Conservation (phyloP, 1,284 basidiomycete genomes). For the Hymenochaete sp. region DNA sequence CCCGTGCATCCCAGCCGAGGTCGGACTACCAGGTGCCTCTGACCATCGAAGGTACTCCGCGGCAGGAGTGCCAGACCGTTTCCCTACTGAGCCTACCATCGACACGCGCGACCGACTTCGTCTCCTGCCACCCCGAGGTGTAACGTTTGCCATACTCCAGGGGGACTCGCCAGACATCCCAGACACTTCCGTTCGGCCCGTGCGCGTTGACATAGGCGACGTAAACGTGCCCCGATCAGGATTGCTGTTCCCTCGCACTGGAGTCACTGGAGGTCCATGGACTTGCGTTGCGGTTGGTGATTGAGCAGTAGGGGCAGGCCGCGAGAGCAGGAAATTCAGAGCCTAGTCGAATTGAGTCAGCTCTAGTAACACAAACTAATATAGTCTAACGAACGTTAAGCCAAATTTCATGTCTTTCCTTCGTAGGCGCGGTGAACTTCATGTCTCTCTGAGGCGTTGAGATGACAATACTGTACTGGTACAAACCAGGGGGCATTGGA, state of each 20-base stretch:
- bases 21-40: slow-evolving; percentile 52
- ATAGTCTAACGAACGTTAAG: slow-evolving; percentile 51
- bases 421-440: slow-evolving; percentile 92
- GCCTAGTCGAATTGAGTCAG: slow-evolving; percentile 42
- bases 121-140: slow-evolving; percentile 51
- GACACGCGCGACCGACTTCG: slow-evolving; percentile 71
- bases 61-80: slow-evolving; percentile 82
- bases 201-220: slow-evolving; percentile 66
- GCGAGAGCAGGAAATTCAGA: slow-evolving; percentile 72
- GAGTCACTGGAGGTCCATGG: slow-evolving; percentile 34
- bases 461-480: slow-evolving; percentile 89
- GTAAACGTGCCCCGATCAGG: slow-evolving; percentile 36
- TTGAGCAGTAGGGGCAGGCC: slow-evolving; percentile 44
- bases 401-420: slow-evolving; percentile 97
- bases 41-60: slow-evolving; percentile 79
- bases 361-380: slow-evolving; percentile 10
- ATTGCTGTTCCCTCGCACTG: slow-evolving; percentile 54
- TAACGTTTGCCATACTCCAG: slow-evolving; percentile 64
- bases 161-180: slow-evolving; percentile 40
- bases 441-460: slow-evolving; percentile 92
- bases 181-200: slow-evolving; percentile 44
- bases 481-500: slow-evolving; percentile 86
- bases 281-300: slow-evolving; percentile 31
- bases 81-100: slow-evolving; percentile 62
- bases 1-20: slow-evolving; percentile 42